phyloP scores from a whole-genome alignment of 306 rosid species.

The Acacia melanoxylon region DNA sequence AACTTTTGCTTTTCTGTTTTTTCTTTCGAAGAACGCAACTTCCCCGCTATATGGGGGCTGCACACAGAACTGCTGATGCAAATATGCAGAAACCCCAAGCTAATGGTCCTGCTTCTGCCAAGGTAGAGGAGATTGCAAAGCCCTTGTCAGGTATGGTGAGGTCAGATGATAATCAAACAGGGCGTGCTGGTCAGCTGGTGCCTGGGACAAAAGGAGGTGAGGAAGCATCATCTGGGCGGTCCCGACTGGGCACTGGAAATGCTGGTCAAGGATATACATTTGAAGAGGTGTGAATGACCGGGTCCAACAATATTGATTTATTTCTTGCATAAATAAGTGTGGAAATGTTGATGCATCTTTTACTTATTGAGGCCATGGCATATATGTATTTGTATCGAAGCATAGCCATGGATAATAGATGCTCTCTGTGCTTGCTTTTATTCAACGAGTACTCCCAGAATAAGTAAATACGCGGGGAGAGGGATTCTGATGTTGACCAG shows the following conservation, averaged over 20 bases:
- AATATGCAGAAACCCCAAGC: conserved; percentile 73
- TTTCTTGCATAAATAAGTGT: conserved; percentile 16
- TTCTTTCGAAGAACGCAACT: conserved; percentile 90
- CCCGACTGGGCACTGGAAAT: conserved; percentile 88
- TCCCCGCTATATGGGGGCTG: conserved; percentile 68
- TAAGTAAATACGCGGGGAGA: not conserved
- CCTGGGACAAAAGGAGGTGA: conserved; percentile 77
- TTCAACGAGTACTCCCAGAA: not conserved
- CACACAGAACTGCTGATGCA: conserved; percentile 73
- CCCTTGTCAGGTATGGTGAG: conserved; percentile 58
- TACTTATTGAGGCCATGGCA: not conserved
- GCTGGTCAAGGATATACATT: conserved; percentile 99
- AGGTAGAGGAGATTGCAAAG: conserved; percentile 79
- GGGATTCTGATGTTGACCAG: not conserved
- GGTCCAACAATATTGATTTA: conserved; percentile 25
- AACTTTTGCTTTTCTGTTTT: conserved; percentile 93
- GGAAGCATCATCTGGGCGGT: conserved; percentile 74
- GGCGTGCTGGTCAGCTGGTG: conserved; percentile 61
- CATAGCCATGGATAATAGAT: not conserved
- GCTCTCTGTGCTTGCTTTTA: not conserved
- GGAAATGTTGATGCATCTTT: not conserved
- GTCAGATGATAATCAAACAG: conserved; percentile 73
- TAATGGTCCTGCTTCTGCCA: conserved; percentile 63
- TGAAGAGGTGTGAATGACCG: conserved; percentile 68
- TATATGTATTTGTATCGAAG: not conserved